These are phyloP conservation scores for Taphrina deformans DNA, from an alignment of 1,139 yeast genomes.

Conservation along the genomic window DNA sequence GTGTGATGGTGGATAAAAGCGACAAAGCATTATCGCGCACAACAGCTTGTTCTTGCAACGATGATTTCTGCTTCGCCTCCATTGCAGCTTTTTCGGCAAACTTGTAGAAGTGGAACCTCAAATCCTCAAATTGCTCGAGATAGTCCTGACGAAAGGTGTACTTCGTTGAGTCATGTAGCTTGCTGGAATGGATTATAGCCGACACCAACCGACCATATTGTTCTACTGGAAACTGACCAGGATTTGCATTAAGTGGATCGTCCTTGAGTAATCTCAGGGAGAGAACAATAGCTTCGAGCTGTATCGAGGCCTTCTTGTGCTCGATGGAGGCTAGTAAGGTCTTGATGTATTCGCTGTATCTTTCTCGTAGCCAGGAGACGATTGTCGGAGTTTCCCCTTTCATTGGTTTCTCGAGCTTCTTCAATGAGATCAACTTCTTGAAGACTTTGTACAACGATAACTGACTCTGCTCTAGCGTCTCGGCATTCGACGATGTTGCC, in stretches of 20 bases:
- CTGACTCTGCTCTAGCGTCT: conserved; percentile 22
- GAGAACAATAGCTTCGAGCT: conserved; percentile 64
- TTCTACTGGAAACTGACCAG: conserved; percentile 63
- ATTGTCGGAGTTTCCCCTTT: conserved; percentile 40
- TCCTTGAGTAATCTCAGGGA: conserved; percentile 61
- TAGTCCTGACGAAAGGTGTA: conserved; percentile 61
- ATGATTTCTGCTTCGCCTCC: conserved; percentile 11
- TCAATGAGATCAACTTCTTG: conserved; percentile 9
- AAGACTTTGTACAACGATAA: conserved; percentile 27
- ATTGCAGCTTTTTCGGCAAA: conserved; percentile 30
- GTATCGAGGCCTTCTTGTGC: conserved; percentile 50
- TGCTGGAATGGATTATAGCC: conserved; percentile 43
- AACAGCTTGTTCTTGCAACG: conserved; percentile 8
- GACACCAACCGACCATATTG: conserved; percentile 59
- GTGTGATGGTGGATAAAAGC: conserved; percentile 33
- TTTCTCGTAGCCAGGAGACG: conserved; percentile 58
- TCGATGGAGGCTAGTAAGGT: conserved; percentile 48
- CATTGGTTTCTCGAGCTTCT: conserved; percentile 27
- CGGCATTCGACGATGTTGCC: conserved; percentile 5
- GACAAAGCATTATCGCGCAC: conserved; percentile 32
- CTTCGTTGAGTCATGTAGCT: conserved; percentile 52
- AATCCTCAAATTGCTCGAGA: conserved; percentile 51
- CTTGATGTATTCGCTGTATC: conserved; percentile 59
- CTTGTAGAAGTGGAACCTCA: conserved; percentile 43
- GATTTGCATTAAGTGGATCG: conserved; percentile 59